Base-by-base conservation (phyloP, 371 early-diverging fungal genomes). In the Syncephalastrum contaminatum region DNA sequence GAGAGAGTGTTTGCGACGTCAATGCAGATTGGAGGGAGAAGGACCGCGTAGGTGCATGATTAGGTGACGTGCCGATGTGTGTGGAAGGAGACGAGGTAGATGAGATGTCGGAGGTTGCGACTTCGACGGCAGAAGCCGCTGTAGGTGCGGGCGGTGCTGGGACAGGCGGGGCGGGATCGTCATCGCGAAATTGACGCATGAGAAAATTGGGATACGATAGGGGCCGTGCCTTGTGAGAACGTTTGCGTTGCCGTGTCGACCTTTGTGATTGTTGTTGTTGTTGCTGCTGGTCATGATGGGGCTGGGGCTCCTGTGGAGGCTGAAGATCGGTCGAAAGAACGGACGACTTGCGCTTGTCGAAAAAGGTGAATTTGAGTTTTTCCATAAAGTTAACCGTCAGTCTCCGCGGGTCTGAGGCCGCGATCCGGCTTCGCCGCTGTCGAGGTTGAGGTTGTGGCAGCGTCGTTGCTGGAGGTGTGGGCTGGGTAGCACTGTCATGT, bases 331-430 rank as follows among this genome's bases (percentile, higher is more conserved):
- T 30, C 4, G 39, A 36, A 47, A 53, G 41, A 1, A 47, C 48
- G 6, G 50, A 46, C 8, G 72, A 67, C 59, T 70, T 74, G 15
- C 70, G 60, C 47, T 74, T 74, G 48, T 74, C 74, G 50, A 74
- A 68, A 51, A 74, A 68, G 25, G 64, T 62, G 56, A 63, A 66
- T 50, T 74, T 74, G 20, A 74, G 46, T 43, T 74, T 74, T 36
- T 66, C 74, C 66, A 74, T 59, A 40, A 65, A 42, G 41, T 60
- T 59, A 4, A 60, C 39, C 16, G 58, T 46, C 36, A 25, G 58
- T 20, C 52, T 62, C 41, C 60, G 58, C 62, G 20, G 60, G 21
- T 58, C 62, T 36, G 52, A 46, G 56, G 58, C 56, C 53, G 27
- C 53, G 52, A 43, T 16, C 47, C 42, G 18, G 48, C 43, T 19